Base-by-base conservation (phyloP, 345 rosid genomes). In the Conringia planisiliqua region DNA sequence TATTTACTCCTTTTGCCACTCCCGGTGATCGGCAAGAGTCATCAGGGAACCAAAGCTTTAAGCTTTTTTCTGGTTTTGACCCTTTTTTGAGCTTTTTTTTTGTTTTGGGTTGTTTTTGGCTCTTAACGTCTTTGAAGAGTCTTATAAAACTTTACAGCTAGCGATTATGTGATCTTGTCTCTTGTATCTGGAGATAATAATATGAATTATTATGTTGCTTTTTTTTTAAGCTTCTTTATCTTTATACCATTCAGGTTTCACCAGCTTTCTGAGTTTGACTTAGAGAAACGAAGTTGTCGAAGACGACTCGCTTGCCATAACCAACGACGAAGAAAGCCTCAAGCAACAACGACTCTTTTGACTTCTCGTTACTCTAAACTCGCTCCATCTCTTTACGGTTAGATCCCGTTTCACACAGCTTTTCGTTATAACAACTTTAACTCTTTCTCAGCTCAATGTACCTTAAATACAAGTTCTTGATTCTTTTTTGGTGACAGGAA, bases 241-340 rank as follows among this genome's bases (percentile, higher is more conserved):
- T 59, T 48, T 66, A 67, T 80, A 63, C 69, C 70, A 79, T 73
- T 36, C 85, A 93, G 97, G 96, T 93, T 93, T 78, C 98, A 91
- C 76, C 82, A 86, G 82, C 89, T 93, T 81, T 81, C 77, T 80
- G 97, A 93, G 80, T 93, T 93, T 68, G 98, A 93, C 82, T 91
- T 83, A 20, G 90, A 83, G 63, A 93, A 89, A 81, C 83, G 94
- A 33, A 93, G 98, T 79, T 93, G 97, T 78, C 89, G 98, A 16
- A 87, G 88, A 80, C 84, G 96, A 43, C 91, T 93, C 12, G 97
- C 92, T 16, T 91, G 92, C 43, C 98, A 93, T 51, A 93, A 93
- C 38, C 88, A 89, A 62, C 92, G 98, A n/a, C 74, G 97, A 16
- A 81, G 98, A 80, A 93, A 91, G 83, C 94, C 97, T 70, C 96